Percentiles rank a stretch among this genome's conserved stretches.
Evolutionary conservation across 805 yeast species (phyloP).

Genomic region (Scheffersomyces stipitis): DNA sequence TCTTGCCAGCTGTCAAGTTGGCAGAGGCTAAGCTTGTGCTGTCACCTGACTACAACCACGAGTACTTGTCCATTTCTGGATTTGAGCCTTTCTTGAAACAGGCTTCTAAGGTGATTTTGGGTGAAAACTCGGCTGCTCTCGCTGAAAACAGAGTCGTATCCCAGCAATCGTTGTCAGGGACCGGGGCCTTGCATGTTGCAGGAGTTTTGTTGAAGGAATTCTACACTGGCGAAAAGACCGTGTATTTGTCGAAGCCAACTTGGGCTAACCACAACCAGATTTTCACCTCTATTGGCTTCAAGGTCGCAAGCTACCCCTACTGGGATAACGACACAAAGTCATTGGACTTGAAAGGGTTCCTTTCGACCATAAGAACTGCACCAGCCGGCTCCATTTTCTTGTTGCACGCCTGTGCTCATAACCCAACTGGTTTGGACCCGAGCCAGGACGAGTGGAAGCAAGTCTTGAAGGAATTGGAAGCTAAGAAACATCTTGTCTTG

Average conservation of each 20-base stretch:
- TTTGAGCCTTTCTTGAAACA: slow-evolving; percentile 62
- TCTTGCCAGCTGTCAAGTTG: slow-evolving; percentile 61
- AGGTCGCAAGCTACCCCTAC: slow-evolving; percentile 75
- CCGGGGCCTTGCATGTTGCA: slow-evolving; percentile 89
- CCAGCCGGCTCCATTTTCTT: slow-evolving; percentile 75
- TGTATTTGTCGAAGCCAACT: slow-evolving; percentile 86
- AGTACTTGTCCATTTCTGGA: slow-evolving; percentile 84
- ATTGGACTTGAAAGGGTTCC: slow-evolving; percentile 68
- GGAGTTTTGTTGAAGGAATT: slow-evolving; percentile 65
- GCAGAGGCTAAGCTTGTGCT: slow-evolving; percentile 68
- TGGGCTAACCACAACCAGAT: slow-evolving; percentile 96
- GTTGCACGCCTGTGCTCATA: slow-evolving; percentile 95
- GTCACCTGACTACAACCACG: slow-evolving; percentile 73
- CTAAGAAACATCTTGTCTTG: slow-evolving; percentile 68
- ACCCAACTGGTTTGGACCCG: slow-evolving; percentile 97
- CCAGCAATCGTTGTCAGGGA: slow-evolving; percentile 80
- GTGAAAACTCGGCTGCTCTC: slow-evolving; percentile 55
- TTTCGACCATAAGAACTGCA: slow-evolving; percentile 62
- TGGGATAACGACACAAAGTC: slow-evolving; percentile 75
- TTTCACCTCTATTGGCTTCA: slow-evolving; percentile 67
- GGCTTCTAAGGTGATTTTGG: slow-evolving; percentile 74
- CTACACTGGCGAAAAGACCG: slow-evolving; percentile 41
- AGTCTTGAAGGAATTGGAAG: slow-evolving; percentile 62
- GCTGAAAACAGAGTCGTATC: slow-evolving; percentile 53
- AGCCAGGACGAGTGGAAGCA: slow-evolving; percentile 74